These are phyloP conservation scores for Epithemia pelagica DNA, from an alignment of 108 stramenopile species.

Conservation along the genomic window DNA sequence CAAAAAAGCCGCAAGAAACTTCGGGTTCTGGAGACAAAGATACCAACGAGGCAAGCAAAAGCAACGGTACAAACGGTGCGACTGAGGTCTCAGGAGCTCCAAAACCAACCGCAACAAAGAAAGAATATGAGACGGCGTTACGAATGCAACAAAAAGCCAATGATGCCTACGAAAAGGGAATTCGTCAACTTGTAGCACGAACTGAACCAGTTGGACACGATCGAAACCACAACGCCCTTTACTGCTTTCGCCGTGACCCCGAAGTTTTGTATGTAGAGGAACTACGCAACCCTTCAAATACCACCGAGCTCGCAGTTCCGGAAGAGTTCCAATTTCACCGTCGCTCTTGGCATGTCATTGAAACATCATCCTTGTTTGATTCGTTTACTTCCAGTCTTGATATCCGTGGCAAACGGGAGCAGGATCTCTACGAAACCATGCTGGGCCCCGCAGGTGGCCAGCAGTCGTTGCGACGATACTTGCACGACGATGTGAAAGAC, in stretches of 20 bases:
- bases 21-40: constrained; percentile 14
- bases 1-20: constrained; percentile 13
- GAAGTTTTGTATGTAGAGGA: constrained; percentile 54
- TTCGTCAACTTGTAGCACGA: constrained; percentile 46
- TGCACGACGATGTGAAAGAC: constrained; percentile 65
- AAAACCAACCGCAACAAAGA: constrained; percentile 48
- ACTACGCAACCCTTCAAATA: constrained; percentile 30
- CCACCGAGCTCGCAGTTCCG: constrained; percentile 30
- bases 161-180: constrained; percentile 66
- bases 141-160: constrained; percentile 54
- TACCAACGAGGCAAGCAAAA: constrained; percentile 16
- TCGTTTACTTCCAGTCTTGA: constrained; percentile 56
- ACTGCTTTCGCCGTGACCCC: constrained; percentile 67
- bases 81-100: constrained; percentile 20
- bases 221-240: constrained; percentile 61
- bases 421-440: constrained; percentile 40
- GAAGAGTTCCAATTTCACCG: constrained; percentile 29
- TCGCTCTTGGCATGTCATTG: constrained; percentile 67
- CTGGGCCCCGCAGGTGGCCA: constrained; percentile 25
- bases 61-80: no score
- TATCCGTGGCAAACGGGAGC: constrained; percentile 67
- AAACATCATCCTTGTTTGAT: constrained; percentile 60
- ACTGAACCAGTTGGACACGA: constrained; percentile 73
- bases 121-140: constrained; percentile 38
- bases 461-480: constrained; percentile 33